These are phyloP conservation scores for Scedosporium aurantiacum DNA, from an alignment of 2,329 filamentous ascomycete genomes.

Conservation along the genomic window DNA sequence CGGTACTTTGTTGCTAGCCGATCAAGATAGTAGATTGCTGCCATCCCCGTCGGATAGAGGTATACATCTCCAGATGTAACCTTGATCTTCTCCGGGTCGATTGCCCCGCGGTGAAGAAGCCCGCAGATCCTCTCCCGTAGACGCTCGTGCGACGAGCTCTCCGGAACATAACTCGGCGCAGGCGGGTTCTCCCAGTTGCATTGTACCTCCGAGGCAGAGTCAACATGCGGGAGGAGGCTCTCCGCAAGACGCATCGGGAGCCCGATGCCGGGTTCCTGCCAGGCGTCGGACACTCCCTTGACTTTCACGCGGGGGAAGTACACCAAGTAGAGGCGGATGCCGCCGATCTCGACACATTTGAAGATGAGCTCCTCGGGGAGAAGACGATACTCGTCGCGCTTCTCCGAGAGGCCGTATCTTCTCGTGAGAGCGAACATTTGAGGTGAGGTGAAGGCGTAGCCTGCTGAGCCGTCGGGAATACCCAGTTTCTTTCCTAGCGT, in stretches of 20 bases:
- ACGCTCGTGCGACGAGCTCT: slow-evolving; percentile 23
- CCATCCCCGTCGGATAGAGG: slow-evolving; percentile 45
- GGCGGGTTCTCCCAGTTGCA: slow-evolving; percentile 14
- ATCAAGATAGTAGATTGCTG: slow-evolving; percentile 30
- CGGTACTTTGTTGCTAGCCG: slow-evolving; percentile 25
- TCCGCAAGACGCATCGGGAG: slow-evolving; percentile 35
- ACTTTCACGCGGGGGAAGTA: slow-evolving; percentile 25
- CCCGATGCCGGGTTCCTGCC: slow-evolving; percentile 34
- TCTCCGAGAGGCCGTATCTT: slow-evolving; percentile 21
- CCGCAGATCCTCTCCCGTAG: slow-evolving; percentile 29
- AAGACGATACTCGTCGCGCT: slow-evolving; percentile 24
- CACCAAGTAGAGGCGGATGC: slow-evolving; percentile 32
- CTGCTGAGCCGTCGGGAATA: slow-evolving; percentile 14
- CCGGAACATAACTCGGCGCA: slow-evolving; percentile 26
- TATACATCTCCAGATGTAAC: slow-evolving; percentile 29
- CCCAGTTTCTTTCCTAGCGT: slow-evolving; percentile 23
- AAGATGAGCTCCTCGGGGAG: slow-evolving; percentile 22
- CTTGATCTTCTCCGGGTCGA: slow-evolving; percentile 12
- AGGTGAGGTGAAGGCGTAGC: slow-evolving; percentile 22
- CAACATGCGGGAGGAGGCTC: slow-evolving; percentile 25
- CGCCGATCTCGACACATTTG: slow-evolving; percentile 28
- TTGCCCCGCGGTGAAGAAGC: slow-evolving; percentile 29
- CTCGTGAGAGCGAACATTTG: slow-evolving; percentile 18
- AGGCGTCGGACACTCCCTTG: slow-evolving; percentile 27
- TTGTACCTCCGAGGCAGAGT: slow-evolving; percentile 22